These are phyloP conservation scores for Lagenidium giganteum DNA, from an alignment of 352 stramenopile species.

Conservation along the genomic window DNA sequence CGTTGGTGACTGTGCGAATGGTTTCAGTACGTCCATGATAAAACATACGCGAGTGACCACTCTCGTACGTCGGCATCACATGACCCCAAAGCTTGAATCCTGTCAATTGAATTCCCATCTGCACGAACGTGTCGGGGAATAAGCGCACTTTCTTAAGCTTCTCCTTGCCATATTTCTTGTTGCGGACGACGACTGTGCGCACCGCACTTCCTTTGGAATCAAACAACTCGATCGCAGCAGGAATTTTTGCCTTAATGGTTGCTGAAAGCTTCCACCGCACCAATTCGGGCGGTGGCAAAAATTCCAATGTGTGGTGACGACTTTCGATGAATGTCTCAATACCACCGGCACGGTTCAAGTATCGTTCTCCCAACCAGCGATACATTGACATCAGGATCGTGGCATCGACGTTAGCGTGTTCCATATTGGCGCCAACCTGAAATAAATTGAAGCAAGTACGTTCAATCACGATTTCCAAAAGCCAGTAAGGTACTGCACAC, in stretches of 20 bases:
- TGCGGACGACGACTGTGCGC: conserved; percentile 76
- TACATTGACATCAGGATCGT: conserved; percentile 78
- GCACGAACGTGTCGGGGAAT: conserved; percentile 92
- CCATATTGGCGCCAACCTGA: conserved; percentile 87
- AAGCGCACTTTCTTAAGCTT: conserved; percentile 74
- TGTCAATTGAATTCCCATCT: conserved; percentile 93
- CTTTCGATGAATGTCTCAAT: conserved; percentile 64
- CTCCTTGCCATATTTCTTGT: conserved; percentile 77
- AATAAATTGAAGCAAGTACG: no score
- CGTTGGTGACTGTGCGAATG: conserved; percentile 68
- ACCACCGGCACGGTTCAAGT: conserved; percentile 54
- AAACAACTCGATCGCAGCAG: conserved; percentile 52
- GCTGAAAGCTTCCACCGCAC: conserved; percentile 47
- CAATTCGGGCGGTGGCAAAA: conserved; percentile 52
- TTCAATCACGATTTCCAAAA: no score
- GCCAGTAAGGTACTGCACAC: background rate
- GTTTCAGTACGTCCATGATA: conserved; percentile 90
- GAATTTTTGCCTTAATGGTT: conserved; percentile 30
- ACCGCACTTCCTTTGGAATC: conserved; percentile 61
- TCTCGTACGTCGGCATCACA: conserved; percentile 92
- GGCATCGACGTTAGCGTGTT: conserved; percentile 95
- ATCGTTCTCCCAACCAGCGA: conserved; percentile 51
- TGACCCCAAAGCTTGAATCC: conserved; percentile 86
- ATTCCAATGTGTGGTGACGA: conserved; percentile 39
- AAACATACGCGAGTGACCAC: conserved; percentile 91